Conservation (phyloP, 2,329 filamentous ascomycete genomes). For the Aspergillus sp. region DNA sequence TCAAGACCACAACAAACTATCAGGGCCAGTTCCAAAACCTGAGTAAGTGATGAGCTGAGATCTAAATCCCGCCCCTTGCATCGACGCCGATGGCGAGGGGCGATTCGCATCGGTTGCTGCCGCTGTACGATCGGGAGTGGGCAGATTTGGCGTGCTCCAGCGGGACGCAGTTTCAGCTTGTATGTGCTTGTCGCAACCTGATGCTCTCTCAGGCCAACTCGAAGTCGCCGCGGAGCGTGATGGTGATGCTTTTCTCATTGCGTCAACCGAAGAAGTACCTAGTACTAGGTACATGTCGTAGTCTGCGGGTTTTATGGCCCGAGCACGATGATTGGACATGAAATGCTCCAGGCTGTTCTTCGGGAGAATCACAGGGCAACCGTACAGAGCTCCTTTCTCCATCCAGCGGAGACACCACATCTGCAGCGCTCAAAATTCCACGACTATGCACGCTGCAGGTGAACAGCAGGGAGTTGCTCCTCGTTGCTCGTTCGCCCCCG, state of each 20-base stretch:
- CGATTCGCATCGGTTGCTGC: not conserved
- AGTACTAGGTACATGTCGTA: not conserved
- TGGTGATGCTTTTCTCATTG: not conserved
- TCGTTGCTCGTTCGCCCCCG: not conserved
- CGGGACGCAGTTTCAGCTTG: not conserved
- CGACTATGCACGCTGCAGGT: not conserved
- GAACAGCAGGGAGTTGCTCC: not conserved
- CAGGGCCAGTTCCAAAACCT: not conserved
- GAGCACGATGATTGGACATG: not conserved
- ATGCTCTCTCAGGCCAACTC: not conserved
- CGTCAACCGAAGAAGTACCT: not conserved
- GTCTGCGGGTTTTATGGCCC: not conserved
- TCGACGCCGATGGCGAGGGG: not conserved
- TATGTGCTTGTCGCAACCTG: not conserved
- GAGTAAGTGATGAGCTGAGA: not conserved
- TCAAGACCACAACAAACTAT: not conserved
- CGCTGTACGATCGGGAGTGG: not conserved
- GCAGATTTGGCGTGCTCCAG: not conserved
- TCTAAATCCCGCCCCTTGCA: not conserved
- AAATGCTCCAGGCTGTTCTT: not conserved
- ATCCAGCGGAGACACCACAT: not conserved
- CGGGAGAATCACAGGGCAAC: conserved; percentile 11
- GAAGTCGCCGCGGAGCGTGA: not conserved
- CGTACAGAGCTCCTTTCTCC: not conserved
- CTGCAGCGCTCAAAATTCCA: not conserved